Conservation (phyloP, 345 rosid species). For the Lepidium aucheri region DNA sequence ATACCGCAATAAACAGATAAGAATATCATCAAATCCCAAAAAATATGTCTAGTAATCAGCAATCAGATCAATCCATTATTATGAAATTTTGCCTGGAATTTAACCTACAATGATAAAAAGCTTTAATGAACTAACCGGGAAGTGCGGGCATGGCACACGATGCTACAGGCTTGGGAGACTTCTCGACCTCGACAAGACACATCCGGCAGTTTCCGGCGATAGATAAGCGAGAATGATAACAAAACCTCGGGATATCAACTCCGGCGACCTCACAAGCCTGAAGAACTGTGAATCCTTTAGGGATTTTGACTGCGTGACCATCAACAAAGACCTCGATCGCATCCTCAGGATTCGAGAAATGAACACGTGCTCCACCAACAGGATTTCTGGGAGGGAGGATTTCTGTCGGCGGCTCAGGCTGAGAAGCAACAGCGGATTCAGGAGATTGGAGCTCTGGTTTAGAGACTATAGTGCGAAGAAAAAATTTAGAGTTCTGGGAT, state of each 20-base stretch:
- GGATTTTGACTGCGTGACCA: constrained; percentile 85
- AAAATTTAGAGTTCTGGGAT: constrained; percentile 24
- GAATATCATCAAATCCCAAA: not conserved
- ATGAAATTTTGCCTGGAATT: not conserved
- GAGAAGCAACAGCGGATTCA: constrained; percentile 40
- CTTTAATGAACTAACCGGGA: constrained; percentile 48
- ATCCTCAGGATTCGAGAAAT: constrained; percentile 77
- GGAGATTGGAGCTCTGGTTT: constrained; percentile 78
- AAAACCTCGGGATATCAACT: constrained; percentile 95
- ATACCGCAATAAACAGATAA: not conserved
- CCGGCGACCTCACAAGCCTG: constrained; percentile 99
- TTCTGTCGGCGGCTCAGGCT: constrained; percentile 48
- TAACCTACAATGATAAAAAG: not conserved
- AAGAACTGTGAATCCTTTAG: constrained; percentile 92
- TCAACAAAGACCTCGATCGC: constrained; percentile 98
- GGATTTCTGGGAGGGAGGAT: constrained; percentile 55
- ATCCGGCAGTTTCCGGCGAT: constrained; percentile 98
- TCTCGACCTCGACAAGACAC: constrained; percentile 99
- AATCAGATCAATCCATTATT: not conserved
- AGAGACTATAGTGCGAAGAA: constrained; percentile 58
- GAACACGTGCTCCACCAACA: constrained; percentile 75
- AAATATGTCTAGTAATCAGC: not conserved
- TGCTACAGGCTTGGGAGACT: constrained; percentile 97
- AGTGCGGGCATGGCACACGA: constrained; percentile 99
- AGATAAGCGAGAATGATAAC: constrained; percentile 86